These are phyloP conservation scores for Suillus tomentosus DNA, from an alignment of 768 basidiomycete species.

Conservation along the genomic window DNA sequence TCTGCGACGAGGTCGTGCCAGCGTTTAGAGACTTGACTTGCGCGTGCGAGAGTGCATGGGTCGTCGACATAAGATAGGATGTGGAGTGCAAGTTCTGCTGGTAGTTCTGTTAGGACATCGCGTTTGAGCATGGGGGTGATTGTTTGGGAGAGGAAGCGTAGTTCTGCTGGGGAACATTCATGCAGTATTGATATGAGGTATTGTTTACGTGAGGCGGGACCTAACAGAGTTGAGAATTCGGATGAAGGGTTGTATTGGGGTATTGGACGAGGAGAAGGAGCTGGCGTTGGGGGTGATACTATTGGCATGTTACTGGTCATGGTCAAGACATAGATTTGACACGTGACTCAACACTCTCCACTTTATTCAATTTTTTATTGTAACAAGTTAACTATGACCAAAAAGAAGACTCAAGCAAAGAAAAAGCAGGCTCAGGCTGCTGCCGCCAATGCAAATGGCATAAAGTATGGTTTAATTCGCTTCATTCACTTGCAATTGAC, in stretches of 20 bases:
- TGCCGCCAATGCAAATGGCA: slow-evolving; percentile 16
- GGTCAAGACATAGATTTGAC: too few species aligned
- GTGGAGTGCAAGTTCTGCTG: slow-evolving; percentile 72
- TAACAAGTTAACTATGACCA: slow-evolving; percentile 20
- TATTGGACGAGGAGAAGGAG: slow-evolving; percentile 49
- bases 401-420: slow-evolving; percentile 32
- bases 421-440: slow-evolving; percentile 28
- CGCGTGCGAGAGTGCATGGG: slow-evolving; percentile 67
- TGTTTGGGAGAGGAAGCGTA: slow-evolving; percentile 66
- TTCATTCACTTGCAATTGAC: slow-evolving; percentile 13
- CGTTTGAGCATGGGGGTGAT: slow-evolving; percentile 65
- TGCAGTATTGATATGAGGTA: slow-evolving; percentile 52
- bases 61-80: slow-evolving; percentile 79
- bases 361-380: background rate
- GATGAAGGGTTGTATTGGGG: slow-evolving; percentile 25
- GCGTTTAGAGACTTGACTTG: slow-evolving; percentile 64
- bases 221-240: slow-evolving; percentile 34
- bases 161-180: slow-evolving; percentile 59
- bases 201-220: slow-evolving; percentile 47
- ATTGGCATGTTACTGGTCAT: slow-evolving; percentile 35
- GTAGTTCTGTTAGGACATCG: slow-evolving; percentile 58
- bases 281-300: slow-evolving; percentile 61
- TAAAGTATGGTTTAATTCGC: slow-evolving; percentile 23
- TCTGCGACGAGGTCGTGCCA: slow-evolving; percentile 76
- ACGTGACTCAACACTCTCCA: background rate